phyloP scores from a whole-genome alignment of 2,329 filamentous ascomycete genomes.

The Aaosphaeria arxii region DNA sequence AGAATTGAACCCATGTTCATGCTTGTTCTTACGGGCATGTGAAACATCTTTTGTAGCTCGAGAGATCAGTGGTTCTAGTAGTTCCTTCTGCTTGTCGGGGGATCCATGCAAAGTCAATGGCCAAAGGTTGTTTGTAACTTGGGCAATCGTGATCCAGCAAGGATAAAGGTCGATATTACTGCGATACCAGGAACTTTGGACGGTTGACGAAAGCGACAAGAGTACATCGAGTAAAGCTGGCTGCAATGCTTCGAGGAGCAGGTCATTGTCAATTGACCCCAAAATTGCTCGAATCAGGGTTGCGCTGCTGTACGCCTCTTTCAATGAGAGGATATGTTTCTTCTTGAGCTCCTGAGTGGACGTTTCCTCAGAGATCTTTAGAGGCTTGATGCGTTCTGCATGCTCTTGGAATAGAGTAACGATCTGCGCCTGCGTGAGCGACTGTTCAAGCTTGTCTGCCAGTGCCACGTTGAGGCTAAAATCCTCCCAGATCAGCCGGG shows the following conservation, averaged over 20 bases:
- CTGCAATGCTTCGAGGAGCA: conserved; percentile 17
- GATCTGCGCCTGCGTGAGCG: conserved; percentile 30
- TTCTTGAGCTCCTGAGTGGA: too few species aligned
- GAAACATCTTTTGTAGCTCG: conserved; percentile 22
- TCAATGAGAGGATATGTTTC: not conserved
- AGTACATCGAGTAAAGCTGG: conserved; percentile 20
- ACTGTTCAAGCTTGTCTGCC: conserved; percentile 23
- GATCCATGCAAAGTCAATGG: conserved; percentile 27
- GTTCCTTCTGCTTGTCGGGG: conserved; percentile 15
- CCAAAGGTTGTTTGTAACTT: conserved; percentile 27
- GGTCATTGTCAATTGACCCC: conserved; percentile 20
- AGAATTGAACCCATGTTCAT: conserved; percentile 12
- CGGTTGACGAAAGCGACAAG: conserved; percentile 15
- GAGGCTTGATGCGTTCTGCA: conserved; percentile 7
- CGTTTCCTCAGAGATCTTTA: not conserved
- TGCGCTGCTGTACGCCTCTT: conserved; percentile 22
- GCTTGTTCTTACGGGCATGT: conserved; percentile 6
- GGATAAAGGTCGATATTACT: conserved; percentile 12
- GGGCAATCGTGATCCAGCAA: conserved; percentile 28
- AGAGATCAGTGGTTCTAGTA: conserved; percentile 22
- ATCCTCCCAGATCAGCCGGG: conserved; percentile 28
- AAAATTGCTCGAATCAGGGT: conserved; percentile 27
- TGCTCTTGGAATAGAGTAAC: conserved; percentile 28
- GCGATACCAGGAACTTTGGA: conserved; percentile 17
- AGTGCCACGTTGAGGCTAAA: conserved; percentile 19